Evolutionary conservation across 2,329 filamentous ascomycete species (phyloP), one percentile per base, ranked within the genome.

Genomic region (Bertia moriformis): DNA sequence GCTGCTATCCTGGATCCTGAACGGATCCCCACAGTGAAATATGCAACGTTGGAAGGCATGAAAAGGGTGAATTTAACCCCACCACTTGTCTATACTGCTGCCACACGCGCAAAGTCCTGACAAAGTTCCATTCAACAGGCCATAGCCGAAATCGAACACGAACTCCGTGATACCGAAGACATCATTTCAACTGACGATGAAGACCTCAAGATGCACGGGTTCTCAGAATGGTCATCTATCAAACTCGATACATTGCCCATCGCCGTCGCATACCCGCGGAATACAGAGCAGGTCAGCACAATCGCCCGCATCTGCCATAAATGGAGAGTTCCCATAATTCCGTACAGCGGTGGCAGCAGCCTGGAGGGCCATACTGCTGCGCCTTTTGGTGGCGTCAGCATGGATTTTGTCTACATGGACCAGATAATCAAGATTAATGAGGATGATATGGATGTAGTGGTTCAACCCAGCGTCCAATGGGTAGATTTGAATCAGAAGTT

Each of bases 391-490:
- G 88, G 88, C 12, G 73, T 95, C 52, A 89, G 83, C 46, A 82
- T 95, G 38, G 88, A 95, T 52, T 94, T 95, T 55, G 73, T 76
- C 1, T 75, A 74, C 51, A 95, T 95, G 88, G 81, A 93, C 54
- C 66, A 78, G 49, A 81, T 94, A 18, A 48, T 95, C 19, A 67
- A 78, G 40, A 67, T 94, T 41, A 82, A 93, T 55, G 78, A 83
- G 47, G 80, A 84, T 3, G 88, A 94, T 54, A 86, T 94, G 83
- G 88, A 95, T 49, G 69, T 94, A 38, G 83, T 93, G 3, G 86
- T 95, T 3, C 88, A 95, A 55, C 88, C 88, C 3, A 83, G 83
- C 4, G 79, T 95, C 7, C 80, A 82, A n/a, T 95, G 87, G 87
- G 87, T 93, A 70, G 76, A 83, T 39, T 62, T 95, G 42, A 95